Conservation (phyloP, 2,329 filamentous ascomycete genomes). For the Colletotrichum horii region DNA sequence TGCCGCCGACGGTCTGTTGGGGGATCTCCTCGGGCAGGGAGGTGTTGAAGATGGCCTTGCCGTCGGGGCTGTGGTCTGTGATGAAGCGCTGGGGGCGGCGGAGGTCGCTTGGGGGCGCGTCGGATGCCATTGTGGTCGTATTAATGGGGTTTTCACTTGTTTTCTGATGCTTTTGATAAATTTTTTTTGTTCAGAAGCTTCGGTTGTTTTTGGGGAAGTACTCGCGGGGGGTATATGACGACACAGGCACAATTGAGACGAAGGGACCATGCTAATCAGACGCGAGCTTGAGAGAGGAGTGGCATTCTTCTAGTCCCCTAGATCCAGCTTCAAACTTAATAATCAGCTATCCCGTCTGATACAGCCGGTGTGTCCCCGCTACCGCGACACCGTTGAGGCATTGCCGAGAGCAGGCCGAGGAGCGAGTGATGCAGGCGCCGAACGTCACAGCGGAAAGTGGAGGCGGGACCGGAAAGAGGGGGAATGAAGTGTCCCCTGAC, state of each 20-base stretch:
- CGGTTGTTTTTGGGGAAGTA: not conserved
- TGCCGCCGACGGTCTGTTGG: conserved; percentile 20
- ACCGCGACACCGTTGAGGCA: not conserved
- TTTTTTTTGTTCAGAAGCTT: too few species aligned
- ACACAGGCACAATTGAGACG: not conserved
- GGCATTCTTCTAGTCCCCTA: not conserved
- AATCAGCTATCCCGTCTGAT: not conserved
- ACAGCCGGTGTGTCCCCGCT: not conserved
- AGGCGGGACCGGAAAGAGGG: conserved; percentile 12
- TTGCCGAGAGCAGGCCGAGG: conserved; percentile 10
- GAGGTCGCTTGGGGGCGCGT: not conserved
- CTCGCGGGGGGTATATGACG: not conserved
- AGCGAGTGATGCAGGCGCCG: not conserved
- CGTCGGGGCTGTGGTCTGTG: conserved; percentile 36
- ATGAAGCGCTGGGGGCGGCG: conserved; percentile 31
- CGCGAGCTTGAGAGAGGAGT: not conserved
- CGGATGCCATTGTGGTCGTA: not conserved
- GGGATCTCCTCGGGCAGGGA: conserved; percentile 26
- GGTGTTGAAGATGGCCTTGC: conserved; percentile 38
- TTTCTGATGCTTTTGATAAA: not conserved
- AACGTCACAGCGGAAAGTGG: conserved; percentile 5
- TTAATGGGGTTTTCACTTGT: not conserved
- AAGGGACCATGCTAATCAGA: not conserved
- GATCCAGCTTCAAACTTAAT: not conserved
- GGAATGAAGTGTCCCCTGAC: not conserved